phyloP scores from a whole-genome alignment of 1,284 basidiomycete genomes.

The Exobasidium cylindrosporum region DNA sequence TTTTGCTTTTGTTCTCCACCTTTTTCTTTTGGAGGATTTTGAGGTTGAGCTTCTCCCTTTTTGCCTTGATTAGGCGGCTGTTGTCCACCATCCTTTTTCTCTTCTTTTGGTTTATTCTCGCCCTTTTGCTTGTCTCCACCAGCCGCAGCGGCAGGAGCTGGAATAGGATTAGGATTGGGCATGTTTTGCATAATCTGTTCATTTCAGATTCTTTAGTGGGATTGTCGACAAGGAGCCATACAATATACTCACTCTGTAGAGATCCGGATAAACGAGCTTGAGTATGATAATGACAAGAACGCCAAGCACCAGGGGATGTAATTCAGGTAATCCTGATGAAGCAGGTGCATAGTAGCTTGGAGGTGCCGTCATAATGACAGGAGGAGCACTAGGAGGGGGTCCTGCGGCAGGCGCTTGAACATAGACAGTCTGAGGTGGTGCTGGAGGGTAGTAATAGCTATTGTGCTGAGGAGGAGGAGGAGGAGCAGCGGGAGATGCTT shows the following conservation, averaged over 20 bases:
- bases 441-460: background rate
- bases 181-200: background rate
- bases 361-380: background rate
- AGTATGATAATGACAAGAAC: background rate
- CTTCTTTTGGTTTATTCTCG: background rate
- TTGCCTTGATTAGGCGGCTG: background rate
- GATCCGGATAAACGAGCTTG: slow-evolving; percentile 1
- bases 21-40: background rate
- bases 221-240: too few species aligned
- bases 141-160: slow-evolving; percentile 1
- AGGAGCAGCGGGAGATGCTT: background rate
- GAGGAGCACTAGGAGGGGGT: background rate
- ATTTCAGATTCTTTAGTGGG: background rate
- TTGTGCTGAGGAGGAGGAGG: background rate
- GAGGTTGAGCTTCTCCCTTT: background rate
- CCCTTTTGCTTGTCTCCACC: background rate
- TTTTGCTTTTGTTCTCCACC: background rate
- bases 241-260: background rate
- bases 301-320: background rate
- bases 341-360: background rate
- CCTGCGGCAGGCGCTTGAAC: background rate
- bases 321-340: background rate
- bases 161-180: background rate
- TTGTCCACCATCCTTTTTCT: slow-evolving; percentile 1
- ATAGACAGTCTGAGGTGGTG: background rate